Base-by-base conservation (phyloP, 2,329 filamentous ascomycete species). In the Aspergillus sp. region DNA sequence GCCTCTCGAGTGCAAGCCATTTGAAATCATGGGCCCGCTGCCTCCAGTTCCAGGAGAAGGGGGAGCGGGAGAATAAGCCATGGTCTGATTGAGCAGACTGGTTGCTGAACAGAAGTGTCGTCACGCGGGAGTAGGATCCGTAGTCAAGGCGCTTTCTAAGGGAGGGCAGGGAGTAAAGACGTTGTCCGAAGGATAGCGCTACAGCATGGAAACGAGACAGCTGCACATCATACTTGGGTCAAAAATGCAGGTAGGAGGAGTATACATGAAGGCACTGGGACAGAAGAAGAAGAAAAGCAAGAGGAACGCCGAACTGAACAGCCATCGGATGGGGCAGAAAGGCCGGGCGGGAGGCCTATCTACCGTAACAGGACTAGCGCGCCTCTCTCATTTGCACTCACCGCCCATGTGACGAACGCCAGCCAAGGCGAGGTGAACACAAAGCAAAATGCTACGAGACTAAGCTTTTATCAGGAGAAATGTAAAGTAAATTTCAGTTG, bases 31-130 rank as follows among this genome's bases (percentile, higher is more conserved):
- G 12, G 66, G 60, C 15, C 48, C 56, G 25, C 58, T 55, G 21
- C 57, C 58, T 48, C 67, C 65, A 12, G 62, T 49, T 9, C 58
- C 61, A 40, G 73, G 73, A 35, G 73, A 74, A 17, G 66, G 60
- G 17, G 72, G 71, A n/a, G 70, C 69, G 14, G 73, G 74, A 7
- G 74, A 76, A 62, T 76, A 76, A 25, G 73, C 73, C 75, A 77
- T 77, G 48, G 55, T 55, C 53, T 51, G 53, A 56, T 15, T 33
- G 35, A 56, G 50, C 53, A 51, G 50, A 47, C 58, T 52, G 51
- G 49, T 54, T 53, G 48, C 51, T 40, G 45, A 56, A 48, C 15
- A 52, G 52, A 41, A 51, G 46, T 44, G 52, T 50, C 41, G 52
- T 55, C 50, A 55, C 49, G 37, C 54, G 49, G 55, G 33, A 52